A percentile compares a stretch with the other conserved stretches of the same genome.
phyloP scores from a whole-genome alignment of 2,329 filamentous ascomycete genomes.

The Drechmeria coniospora region DNA sequence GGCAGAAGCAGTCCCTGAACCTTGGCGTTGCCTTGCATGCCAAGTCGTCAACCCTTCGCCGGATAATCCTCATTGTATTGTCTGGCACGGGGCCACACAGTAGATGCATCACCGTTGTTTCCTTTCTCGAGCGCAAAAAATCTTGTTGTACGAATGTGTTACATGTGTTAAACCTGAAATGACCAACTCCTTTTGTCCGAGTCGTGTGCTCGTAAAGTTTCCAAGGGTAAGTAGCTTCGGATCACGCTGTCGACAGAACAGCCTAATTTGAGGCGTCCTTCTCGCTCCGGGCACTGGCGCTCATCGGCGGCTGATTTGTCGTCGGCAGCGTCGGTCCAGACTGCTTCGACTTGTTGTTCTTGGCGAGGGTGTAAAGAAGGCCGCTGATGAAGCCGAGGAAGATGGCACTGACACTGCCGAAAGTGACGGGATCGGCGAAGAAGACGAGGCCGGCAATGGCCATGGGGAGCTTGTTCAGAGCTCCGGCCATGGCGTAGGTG shows the following conservation, averaged over 20 bases:
- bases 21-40: too few relatives aligned
- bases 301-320: slow-evolving; percentile 48
- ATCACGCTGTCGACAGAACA: not conserved
- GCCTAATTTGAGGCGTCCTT: slow-evolving; percentile 50
- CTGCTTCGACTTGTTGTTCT: slow-evolving; percentile 44
- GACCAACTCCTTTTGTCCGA: not conserved
- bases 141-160: too few relatives aligned
- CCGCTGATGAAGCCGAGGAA: slow-evolving; percentile 82
- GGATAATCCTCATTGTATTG: too few relatives aligned
- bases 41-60: too few relatives aligned
- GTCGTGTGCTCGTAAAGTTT: not conserved
- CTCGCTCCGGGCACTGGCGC: slow-evolving; percentile 77
- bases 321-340: slow-evolving; percentile 54
- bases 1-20: too few relatives aligned
- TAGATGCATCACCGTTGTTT: too few relatives aligned
- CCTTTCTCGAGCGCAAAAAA: too few relatives aligned
- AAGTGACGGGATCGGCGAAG: slow-evolving; percentile 85
- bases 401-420: slow-evolving; percentile 86
- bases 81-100: too few relatives aligned
- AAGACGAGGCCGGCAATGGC: slow-evolving; percentile 85
- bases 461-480: slow-evolving; percentile 94
- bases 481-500: slow-evolving; percentile 97
- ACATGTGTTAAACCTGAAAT: too few relatives aligned
- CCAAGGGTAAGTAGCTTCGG: not conserved
- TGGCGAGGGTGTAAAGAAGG: slow-evolving; percentile 57